Evolutionary conservation across 352 stramenopile species (phyloP).

Genomic region (Peronosclerospora sorghi): DNA sequence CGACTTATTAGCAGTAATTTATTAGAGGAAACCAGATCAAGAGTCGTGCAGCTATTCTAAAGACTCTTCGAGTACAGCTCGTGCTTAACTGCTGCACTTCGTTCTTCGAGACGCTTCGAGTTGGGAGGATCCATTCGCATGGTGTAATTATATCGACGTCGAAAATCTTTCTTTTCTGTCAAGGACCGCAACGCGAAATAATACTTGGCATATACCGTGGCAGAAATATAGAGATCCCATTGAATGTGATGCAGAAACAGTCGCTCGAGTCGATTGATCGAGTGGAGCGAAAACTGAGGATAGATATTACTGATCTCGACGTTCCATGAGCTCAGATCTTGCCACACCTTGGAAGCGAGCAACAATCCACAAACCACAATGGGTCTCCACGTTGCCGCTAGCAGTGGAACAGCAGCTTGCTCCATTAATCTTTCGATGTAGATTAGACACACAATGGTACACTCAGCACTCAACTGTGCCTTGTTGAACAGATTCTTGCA

Average conservation of each 20-base stretch:
- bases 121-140: constrained; percentile 82
- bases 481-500: constrained; percentile 94
- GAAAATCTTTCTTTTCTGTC: constrained; percentile 87
- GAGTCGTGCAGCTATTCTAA: constrained; percentile 11
- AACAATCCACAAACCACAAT: constrained; percentile 96
- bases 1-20: no score
- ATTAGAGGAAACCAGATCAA: no score
- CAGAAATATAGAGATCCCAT: constrained; percentile 98
- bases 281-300: constrained; percentile 95
- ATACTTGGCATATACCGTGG: constrained; percentile 94
- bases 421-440: constrained; percentile 99
- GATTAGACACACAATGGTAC: constrained; percentile 97
- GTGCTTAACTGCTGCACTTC: constrained; percentile 65
- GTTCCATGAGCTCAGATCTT: constrained; percentile 98
- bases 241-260: constrained; percentile 95
- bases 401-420: constrained; percentile 89
- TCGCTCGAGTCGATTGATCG: constrained; percentile 95
- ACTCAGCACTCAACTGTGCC: constrained; percentile 95
- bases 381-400: constrained; percentile 93
- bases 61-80: constrained; percentile 83
- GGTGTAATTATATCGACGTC: constrained; percentile 83
- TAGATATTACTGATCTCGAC: constrained; percentile 97
- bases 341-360: constrained; percentile 98
- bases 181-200: constrained; percentile 96
- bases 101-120: constrained; percentile 77